These are phyloP conservation scores for Arachis hypogaea DNA, from an alignment of 306 rosid genomes.

Conservation along the genomic window DNA sequence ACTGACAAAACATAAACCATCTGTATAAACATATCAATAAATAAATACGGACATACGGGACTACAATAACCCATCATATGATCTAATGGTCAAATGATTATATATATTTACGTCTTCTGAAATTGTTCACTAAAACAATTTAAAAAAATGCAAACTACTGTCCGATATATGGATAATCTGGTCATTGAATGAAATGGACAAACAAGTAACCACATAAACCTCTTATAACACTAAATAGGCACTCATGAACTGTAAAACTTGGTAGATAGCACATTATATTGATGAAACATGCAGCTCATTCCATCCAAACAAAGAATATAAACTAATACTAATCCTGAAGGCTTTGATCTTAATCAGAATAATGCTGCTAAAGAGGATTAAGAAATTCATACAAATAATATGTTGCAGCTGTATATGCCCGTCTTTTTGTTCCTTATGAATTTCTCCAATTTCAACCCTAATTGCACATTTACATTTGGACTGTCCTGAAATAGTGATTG, in stretches of 20 bases:
- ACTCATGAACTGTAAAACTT: constrained; percentile 2
- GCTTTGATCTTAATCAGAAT: constrained; percentile 23
- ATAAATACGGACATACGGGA: constrained; percentile 19
- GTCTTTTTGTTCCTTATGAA: neutral
- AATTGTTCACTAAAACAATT: constrained; percentile 2
- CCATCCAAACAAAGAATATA: constrained; percentile 24
- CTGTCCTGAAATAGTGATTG: neutral
- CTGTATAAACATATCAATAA: constrained; percentile 55
- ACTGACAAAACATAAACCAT: constrained; percentile 96
- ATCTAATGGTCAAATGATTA: constrained; percentile 20
- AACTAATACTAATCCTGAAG: constrained; percentile 6
- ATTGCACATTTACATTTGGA: constrained; percentile 4
- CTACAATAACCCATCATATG: constrained; percentile 26
- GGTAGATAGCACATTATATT: constrained; percentile 1
- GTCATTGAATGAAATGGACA: constrained; percentile 7
- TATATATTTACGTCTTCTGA: constrained; percentile 7
- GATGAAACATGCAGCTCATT: neutral
- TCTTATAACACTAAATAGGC: neutral
- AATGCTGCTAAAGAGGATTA: constrained; percentile 8
- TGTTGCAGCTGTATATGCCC: neutral
- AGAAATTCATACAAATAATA: constrained; percentile 8
- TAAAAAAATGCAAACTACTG: neutral
- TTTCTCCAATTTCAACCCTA: constrained; percentile 12
- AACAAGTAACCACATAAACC: constrained; percentile 10
- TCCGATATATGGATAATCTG: constrained; percentile 1